Percentiles rank a stretch among this genome's conserved stretches.
phyloP scores from a whole-genome alignment of 2,329 filamentous ascomycete species.

The Clarireedia hainanense region DNA sequence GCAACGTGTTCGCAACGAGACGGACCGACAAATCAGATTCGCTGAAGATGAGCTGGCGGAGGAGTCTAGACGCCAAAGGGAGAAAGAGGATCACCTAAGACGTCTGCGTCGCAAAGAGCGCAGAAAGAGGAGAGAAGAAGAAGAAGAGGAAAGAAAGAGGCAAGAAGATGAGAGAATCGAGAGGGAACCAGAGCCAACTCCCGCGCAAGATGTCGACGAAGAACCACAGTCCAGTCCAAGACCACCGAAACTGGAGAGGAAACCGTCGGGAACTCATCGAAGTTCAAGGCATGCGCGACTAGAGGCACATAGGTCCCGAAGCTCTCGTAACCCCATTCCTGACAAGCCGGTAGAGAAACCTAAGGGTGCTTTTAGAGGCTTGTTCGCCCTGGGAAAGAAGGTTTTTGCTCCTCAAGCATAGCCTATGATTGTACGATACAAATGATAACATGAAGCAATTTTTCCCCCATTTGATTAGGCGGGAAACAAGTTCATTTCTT shows the following conservation, averaged over 20 bases:
- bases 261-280: background rate
- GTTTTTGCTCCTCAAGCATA: slow-evolving; percentile 7
- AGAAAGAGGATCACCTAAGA: slow-evolving; percentile 5
- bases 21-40: slow-evolving; percentile 12
- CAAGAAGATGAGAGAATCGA: background rate
- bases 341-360: slow-evolving; percentile 6
- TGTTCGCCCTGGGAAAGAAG: slow-evolving; percentile 8
- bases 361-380: slow-evolving; percentile 6
- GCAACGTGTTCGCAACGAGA: slow-evolving; percentile 17
- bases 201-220: background rate
- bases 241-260: background rate
- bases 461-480: background rate
- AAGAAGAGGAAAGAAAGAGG: background rate
- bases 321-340: background rate
- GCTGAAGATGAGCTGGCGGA: slow-evolving; percentile 3
- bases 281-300: slow-evolving; percentile 2
- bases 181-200: background rate
- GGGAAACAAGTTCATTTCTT: slow-evolving; percentile 2
- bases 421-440: background rate
- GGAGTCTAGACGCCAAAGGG: background rate
- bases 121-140: background rate
- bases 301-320: background rate
- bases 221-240: background rate
- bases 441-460: background rate
- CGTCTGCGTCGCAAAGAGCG: background rate